Base-by-base conservation (phyloP, 805 yeast species). In the Scheffersomyces amazonensis region DNA sequence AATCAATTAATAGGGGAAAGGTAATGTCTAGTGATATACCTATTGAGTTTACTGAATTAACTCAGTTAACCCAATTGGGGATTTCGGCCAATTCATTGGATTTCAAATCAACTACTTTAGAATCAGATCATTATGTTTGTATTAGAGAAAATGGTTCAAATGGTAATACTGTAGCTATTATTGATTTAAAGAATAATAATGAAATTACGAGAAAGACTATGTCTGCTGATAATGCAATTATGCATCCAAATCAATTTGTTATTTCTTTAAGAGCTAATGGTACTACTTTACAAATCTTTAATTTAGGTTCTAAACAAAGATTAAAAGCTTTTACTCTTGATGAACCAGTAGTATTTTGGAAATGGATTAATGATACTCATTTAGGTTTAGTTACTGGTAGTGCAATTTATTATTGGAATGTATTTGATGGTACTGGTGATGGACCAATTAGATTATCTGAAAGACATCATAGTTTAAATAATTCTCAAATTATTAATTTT, bases 151-250 rank as follows among this genome's bases (percentile, higher is more conserved):
- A 49, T 67, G 75, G 58, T 35, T 75, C 78, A 32, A 50, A 46
- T 25, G 81, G 91, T 44, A 90, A 88, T 65, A 76, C 93, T n/a
- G 98, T 95, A 37, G 96, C 96, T 31, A 93, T 93, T 53, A 79
- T 93, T 46, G 95, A 93, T 58, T 73, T 93, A 55, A 74, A 78
- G 47, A 81, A 86, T 58, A 80, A 80, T 69, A 87, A 87, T 64
- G 76, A 79, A 52, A 80, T 90, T 43, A 83, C 86, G 16, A 81
- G 95, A 58, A 91, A 93, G 66, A 85, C 87, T 62, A 93, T 93
- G 96, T 77, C 87, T 39, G 99, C 99, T 32, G 99, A 93, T 66
- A 86, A 89, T 46, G 98, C 97, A 35, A 93, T 93, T 58, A 82
- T 93, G 93, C 95, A 89, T 64, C 98, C 99, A 23, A 57, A 67